Conservation (phyloP, 2,329 filamentous ascomycete genomes). For the Ophidiomyces ophidiicola region DNA sequence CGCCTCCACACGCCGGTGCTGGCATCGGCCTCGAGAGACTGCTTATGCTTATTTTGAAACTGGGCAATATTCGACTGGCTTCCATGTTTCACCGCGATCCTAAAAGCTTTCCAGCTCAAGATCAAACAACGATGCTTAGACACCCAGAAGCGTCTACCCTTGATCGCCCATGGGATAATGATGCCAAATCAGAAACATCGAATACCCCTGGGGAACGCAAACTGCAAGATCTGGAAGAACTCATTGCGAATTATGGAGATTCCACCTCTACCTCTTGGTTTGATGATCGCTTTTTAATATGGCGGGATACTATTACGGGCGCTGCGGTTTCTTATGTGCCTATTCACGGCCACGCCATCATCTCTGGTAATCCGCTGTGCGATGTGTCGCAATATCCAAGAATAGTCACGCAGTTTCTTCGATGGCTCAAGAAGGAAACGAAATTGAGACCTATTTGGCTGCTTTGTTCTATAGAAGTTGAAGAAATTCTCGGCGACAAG, state of each 20-base stretch:
- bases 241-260: constrained; percentile 91
- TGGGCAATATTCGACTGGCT: constrained; percentile 80
- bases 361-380: constrained; percentile 78
- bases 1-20: constrained; percentile 78
- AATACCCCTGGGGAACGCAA: constrained; percentile 39
- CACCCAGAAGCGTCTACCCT: constrained; percentile 81
- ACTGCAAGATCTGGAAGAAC: constrained; percentile 65
- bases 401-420: constrained; percentile 61
- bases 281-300: constrained; percentile 76
- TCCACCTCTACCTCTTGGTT: constrained; percentile 90
- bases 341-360: constrained; percentile 65
- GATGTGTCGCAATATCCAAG: constrained; percentile 62
- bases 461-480: constrained; percentile 64
- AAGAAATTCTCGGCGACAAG: constrained; percentile 66
- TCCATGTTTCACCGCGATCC: constrained; percentile 82
- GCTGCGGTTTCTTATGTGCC: constrained; percentile 76
- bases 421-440: constrained; percentile 58
- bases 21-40: constrained; percentile 85
- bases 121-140: constrained; percentile 53
- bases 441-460: constrained; percentile 77
- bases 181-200: constrained; percentile 24
- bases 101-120: constrained; percentile 63
- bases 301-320: constrained; percentile 66
- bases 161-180: constrained; percentile 49
- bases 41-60: constrained; percentile 69